Evolutionary conservation across 345 rosid species (phyloP), one percentile per base, ranked within the genome.

Genomic region (Euphorbia tirucalli): DNA sequence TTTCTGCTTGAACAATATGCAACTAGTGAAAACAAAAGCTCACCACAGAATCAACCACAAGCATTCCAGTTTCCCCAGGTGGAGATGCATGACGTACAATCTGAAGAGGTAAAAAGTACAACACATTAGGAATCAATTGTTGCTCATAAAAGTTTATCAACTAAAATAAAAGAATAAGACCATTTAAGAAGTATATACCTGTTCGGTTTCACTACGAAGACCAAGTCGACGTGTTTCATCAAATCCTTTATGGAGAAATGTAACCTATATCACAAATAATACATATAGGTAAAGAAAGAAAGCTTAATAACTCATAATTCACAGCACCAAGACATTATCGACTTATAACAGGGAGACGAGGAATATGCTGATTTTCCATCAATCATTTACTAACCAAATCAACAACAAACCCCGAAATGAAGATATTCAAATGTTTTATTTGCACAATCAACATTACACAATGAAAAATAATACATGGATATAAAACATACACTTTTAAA

Each of bases 191-290:
- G 63, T 14, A 73, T 11, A 59, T 76, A 94, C 98, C 93, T 92
- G 96, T 85, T 92, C 98, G 2, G 97, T 92, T 77, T 80, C 96
- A 68, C 83, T 85, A 72, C 78, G 83, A 58, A 94, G 96, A 76
- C 98, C 98, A 76, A 94, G 95, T 65, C 97, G 88, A 43, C 97
- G 93, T 76, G 89, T 92, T 83, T 94, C 98, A 70, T 94, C 98
- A 75, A 94, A 94, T 54, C 98, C 98, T 86, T 94, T 94, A 74
- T 94, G 97, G 58, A 92, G 62, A 79, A 94, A 90, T 55, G 97
- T 94, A 68, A 84, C 82, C 98, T 94, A 62, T 50, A 75, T 32
- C 41, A 76, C 57, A 73, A 46, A 78, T 4, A 35, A 35, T 8
- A 68, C n/a, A n/a, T n/a, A 13, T 70, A 59, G 21, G 37, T 54